Percentiles rank a stretch among this genome's conserved stretches.
phyloP scores from a whole-genome alignment of 768 basidiomycete species.

The Collybiopsis confluens region DNA sequence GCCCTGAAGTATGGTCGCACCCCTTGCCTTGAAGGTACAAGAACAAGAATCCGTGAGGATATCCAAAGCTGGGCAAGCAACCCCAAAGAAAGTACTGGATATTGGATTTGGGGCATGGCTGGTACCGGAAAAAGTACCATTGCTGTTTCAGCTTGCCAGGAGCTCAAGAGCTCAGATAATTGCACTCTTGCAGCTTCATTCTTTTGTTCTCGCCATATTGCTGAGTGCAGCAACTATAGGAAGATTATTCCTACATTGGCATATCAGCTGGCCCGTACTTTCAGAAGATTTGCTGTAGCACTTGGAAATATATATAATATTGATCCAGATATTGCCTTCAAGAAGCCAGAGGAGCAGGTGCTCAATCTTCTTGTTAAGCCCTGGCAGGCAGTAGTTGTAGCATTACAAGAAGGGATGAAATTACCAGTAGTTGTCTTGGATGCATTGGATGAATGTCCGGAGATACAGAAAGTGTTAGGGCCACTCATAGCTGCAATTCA shows the following conservation, averaged over 20 bases:
- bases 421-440: neutral
- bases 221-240: neutral
- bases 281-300: neutral
- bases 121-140: slow-evolving; percentile 4
- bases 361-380: neutral
- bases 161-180: neutral
- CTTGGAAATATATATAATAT: neutral
- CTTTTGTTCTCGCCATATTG: slow-evolving; percentile 8
- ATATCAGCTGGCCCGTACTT: neutral
- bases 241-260: slow-evolving; percentile 6
- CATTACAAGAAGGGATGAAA: neutral
- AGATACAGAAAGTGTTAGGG: neutral
- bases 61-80: neutral
- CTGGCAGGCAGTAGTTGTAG: neutral
- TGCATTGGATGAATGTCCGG: slow-evolving; percentile 5
- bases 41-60: neutral
- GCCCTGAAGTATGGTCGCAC: neutral
- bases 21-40: neutral
- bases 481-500: slow-evolving; percentile 1
- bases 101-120: slow-evolving; percentile 5
- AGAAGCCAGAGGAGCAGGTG: neutral
- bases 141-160: neutral
- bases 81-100: neutral
- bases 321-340: neutral
- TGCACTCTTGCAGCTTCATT: neutral